Conservation (phyloP, 176 grass and related monocot species). For the Tillandsia leiboldiana region DNA sequence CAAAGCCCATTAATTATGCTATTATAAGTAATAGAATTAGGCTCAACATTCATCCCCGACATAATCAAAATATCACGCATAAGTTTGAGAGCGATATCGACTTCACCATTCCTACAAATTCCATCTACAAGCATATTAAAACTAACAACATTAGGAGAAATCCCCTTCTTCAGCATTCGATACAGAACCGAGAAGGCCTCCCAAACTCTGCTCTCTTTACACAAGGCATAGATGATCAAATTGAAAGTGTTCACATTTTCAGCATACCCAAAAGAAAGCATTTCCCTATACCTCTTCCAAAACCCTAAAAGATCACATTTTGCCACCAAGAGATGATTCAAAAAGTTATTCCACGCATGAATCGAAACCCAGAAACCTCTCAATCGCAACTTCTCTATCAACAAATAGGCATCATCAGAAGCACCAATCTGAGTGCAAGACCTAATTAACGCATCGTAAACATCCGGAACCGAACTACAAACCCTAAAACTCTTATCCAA, state of each 20-base stretch:
- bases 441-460: constrained; percentile 16
- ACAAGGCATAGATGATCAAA: constrained; percentile 16
- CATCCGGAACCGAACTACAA: constrained; percentile 2
- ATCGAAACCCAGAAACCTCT: constrained; percentile 14
- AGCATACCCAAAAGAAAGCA: constrained; percentile 16
- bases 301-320: neutral
- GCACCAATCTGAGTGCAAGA: constrained; percentile 21
- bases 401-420: constrained; percentile 1
- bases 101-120: constrained; percentile 4
- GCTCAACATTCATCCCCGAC: constrained; percentile 5
- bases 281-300: constrained; percentile 23
- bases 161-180: constrained; percentile 17
- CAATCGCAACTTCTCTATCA: constrained; percentile 14
- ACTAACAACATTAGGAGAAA: constrained; percentile 12
- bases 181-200: constrained; percentile 16
- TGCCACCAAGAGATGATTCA: constrained; percentile 13
- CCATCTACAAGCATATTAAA: constrained; percentile 25
- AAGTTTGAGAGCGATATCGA: constrained; percentile 14
- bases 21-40: constrained; percentile 19
- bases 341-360: constrained; percentile 23
- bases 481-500: neutral
- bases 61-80: constrained; percentile 8
- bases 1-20: constrained; percentile 18
- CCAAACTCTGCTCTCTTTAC: constrained; percentile 1
- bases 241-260: constrained; percentile 26